Percentiles rank a stretch among this genome's conserved stretches.
These are phyloP conservation scores for Annulohypoxylon moriforme DNA, from an alignment of 495 filamentous ascomycete species.

Conservation along the genomic window DNA sequence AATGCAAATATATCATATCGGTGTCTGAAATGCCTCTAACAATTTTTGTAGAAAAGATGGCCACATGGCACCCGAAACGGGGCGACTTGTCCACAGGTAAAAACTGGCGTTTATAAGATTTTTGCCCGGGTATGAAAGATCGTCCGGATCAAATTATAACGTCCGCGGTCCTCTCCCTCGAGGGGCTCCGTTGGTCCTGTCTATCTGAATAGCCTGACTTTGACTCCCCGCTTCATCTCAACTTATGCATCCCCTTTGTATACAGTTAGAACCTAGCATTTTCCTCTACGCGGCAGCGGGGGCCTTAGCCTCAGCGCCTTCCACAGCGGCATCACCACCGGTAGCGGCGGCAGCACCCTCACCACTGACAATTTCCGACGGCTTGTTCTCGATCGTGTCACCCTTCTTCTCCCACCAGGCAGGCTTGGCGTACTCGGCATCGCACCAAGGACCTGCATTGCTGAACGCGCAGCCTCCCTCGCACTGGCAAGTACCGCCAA, in stretches of 20 bases:
- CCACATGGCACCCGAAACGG: constrained; percentile 14
- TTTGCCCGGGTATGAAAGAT: constrained; percentile 10
- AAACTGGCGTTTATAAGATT: constrained; percentile 29
- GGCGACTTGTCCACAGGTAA: constrained; percentile 3
- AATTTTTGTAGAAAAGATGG: constrained; percentile 30
- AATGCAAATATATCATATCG: constrained; percentile 23
- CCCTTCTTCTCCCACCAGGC: constrained; percentile 72
- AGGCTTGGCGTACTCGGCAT: constrained; percentile 74
- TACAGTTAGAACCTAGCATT: constrained; percentile 10
- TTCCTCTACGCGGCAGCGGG: constrained; percentile 35
- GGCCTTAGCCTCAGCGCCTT: constrained; percentile 51
- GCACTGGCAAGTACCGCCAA: constrained; percentile 88
- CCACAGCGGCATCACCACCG: constrained; percentile 31
- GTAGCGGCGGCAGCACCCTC: constrained; percentile 29
- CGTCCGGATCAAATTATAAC: constrained; percentile 20
- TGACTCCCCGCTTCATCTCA: constrained; percentile 36
- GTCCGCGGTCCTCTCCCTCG: constrained; percentile 13
- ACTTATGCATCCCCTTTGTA: constrained; percentile 27
- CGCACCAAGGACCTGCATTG: constrained; percentile 93
- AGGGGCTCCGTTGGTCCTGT: constrained; percentile 23
- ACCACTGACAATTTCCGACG: constrained; percentile 39
- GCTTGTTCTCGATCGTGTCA: constrained; percentile 39
- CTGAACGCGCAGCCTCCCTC: constrained; percentile 85
- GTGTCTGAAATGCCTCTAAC: constrained; percentile 33
- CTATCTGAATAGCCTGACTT: constrained; percentile 24